phyloP scores from a whole-genome alignment of 495 filamentous ascomycete species.

The Evernia prunastri region DNA sequence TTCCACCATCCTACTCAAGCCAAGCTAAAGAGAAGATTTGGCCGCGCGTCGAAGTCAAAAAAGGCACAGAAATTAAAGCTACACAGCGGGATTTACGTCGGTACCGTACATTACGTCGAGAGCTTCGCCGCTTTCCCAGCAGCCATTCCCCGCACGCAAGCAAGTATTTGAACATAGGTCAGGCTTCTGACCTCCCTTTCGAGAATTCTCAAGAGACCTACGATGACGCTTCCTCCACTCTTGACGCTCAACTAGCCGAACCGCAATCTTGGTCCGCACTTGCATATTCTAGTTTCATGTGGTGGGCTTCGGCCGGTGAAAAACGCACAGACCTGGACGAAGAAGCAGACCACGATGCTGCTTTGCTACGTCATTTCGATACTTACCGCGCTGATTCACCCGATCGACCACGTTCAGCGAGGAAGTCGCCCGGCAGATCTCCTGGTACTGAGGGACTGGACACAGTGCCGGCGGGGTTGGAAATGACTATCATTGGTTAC shows the following conservation, averaged over 20 bases:
- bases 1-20: conserved; percentile 60
- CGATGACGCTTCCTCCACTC: conserved; percentile 35
- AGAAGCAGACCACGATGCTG: conserved; percentile 33
- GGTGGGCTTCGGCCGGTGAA: conserved; percentile 97
- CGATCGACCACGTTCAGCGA: conserved; percentile 15
- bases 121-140: conserved; percentile 50
- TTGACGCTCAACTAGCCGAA: conserved; percentile 51
- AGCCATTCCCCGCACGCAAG: conserved; percentile 37
- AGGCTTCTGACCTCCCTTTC: not conserved
- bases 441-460: conserved; percentile 18
- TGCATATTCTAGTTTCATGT: conserved; percentile 88
- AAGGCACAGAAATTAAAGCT: conserved; percentile 62
- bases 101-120: conserved; percentile 63
- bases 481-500: conserved; percentile 79
- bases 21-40: conserved; percentile 54
- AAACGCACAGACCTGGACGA: conserved; percentile 47
- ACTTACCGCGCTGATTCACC: conserved; percentile 33
- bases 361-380: conserved; percentile 33
- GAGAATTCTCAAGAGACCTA: conserved; percentile 30
- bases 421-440: conserved; percentile 31
- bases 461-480: conserved; percentile 29
- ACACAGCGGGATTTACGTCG: conserved; percentile 85
- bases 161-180: conserved; percentile 28
- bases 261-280: conserved; percentile 81
- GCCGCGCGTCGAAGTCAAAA: conserved; percentile 64